phyloP scores from a whole-genome alignment of 2,329 filamentous ascomycete species.

The Coniella vitis region DNA sequence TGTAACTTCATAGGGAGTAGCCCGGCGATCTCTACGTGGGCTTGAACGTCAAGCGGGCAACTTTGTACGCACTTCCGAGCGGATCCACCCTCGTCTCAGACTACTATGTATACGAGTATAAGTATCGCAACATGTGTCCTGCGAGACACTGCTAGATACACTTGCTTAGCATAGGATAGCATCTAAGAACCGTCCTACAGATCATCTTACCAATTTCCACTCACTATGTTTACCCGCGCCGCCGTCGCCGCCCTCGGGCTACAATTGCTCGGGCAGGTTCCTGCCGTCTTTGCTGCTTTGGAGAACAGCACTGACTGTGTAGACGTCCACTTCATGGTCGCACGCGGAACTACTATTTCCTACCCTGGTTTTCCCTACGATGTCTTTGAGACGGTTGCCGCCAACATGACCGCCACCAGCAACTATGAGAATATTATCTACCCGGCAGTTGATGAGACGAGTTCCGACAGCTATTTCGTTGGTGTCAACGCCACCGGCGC shows the following conservation, averaged over 20 bases:
- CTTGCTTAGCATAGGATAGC: too few species aligned
- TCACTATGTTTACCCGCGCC: neutral
- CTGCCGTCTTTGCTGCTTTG: neutral
- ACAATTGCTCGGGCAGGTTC: neutral
- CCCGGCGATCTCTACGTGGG: too few species aligned
- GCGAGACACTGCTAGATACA: too few species aligned
- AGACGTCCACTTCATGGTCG: conserved; percentile 3
- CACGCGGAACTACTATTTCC: neutral
- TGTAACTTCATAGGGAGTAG: too few species aligned
- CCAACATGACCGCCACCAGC: neutral
- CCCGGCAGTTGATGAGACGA: conserved; percentile 3
- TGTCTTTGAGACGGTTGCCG: neutral
- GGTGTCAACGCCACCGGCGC: neutral
- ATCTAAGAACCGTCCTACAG: too few species aligned
- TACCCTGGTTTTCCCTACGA: neutral
- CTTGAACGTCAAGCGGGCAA: too few species aligned
- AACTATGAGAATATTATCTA: conserved; percentile 9
- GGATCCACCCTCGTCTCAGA: too few species aligned
- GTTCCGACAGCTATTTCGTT: neutral
- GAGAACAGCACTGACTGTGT: neutral
- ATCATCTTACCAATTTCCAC: too few species aligned
- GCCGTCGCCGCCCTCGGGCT: neutral
- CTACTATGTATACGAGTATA: too few species aligned
- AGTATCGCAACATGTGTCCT: too few species aligned
- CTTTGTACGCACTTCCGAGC: too few species aligned